phyloP scores from a whole-genome alignment of 768 basidiomycete genomes.

The Tricholoma furcatifolium region DNA sequence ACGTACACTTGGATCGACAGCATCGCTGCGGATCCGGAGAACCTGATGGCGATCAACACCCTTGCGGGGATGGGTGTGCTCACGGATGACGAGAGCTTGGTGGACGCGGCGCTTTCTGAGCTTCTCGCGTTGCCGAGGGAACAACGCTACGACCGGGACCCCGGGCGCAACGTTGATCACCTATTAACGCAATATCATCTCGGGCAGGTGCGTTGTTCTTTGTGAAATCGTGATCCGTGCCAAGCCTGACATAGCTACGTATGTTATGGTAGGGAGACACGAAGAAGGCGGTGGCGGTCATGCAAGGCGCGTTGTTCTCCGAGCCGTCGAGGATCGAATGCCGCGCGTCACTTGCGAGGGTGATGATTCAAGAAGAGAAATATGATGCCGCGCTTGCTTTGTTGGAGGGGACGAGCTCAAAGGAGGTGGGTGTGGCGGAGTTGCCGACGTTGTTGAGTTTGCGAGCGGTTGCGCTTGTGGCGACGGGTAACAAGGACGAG shows the following conservation, averaged over 20 bases:
- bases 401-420: conserved; percentile 28
- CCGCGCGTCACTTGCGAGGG: conserved; percentile 52
- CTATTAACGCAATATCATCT: conserved; percentile 73
- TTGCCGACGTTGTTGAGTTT: conserved; percentile 45
- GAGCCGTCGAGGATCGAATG: conserved; percentile 52
- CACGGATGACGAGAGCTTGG: conserved; percentile 71
- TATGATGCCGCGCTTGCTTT: conserved; percentile 44
- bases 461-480: conserved; percentile 42
- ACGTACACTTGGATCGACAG: conserved; percentile 35
- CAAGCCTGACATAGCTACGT: background rate
- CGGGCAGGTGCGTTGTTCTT: conserved; percentile 52
- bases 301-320: conserved; percentile 54
- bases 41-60: conserved; percentile 76
- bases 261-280: conserved; percentile 40
- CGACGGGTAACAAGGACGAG: conserved; percentile 12
- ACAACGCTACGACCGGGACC: conserved; percentile 64
- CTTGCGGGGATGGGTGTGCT: conserved; percentile 90
- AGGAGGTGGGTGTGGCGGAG: conserved; percentile 27
- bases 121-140: conserved; percentile 69
- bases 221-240: background rate
- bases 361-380: conserved; percentile 51
- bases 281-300: conserved; percentile 46
- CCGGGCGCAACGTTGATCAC: conserved; percentile 65
- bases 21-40: conserved; percentile 74
- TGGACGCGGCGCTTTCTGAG: conserved; percentile 87